Evolutionary conservation across 129 eudicot genomes (phyloP).

Genomic region (Mikania micrantha): DNA sequence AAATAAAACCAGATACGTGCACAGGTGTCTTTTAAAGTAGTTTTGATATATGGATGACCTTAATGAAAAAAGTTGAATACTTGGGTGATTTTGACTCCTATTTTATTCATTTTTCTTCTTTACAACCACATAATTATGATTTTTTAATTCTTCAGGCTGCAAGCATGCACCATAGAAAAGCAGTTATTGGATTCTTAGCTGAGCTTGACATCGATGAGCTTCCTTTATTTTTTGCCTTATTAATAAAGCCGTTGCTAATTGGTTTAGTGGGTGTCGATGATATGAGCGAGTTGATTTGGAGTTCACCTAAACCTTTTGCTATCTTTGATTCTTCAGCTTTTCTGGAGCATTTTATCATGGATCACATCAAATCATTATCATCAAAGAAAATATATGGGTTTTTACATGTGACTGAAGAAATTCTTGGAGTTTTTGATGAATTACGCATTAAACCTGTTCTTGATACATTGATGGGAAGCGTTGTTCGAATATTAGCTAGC

Average conservation of each 20-base stretch:
- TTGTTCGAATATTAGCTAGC: constrained; percentile 62
- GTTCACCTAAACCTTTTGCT: constrained; percentile 19
- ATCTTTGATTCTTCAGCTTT: constrained; percentile 31
- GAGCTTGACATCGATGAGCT: constrained; percentile 76
- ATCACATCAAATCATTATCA: constrained; percentile 55
- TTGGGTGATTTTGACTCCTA: background rate
- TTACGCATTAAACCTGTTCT: constrained; percentile 59
- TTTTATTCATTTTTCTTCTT: background rate
- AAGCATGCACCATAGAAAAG: constrained; percentile 65
- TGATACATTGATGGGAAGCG: constrained; percentile 63
- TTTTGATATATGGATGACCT: background rate
- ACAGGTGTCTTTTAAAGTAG: background rate
- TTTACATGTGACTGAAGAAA: constrained; percentile 79
- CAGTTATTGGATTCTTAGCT: constrained; percentile 74
- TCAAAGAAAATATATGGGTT: constrained; percentile 72
- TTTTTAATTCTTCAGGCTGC: constrained; percentile 48
- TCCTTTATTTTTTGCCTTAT: constrained; percentile 64
- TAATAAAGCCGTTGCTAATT: constrained; percentile 49
- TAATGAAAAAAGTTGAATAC: background rate
- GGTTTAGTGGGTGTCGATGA: constrained; percentile 35
- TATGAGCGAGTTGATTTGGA: constrained; percentile 30
- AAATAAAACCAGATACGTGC: background rate
- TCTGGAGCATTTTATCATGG: constrained; percentile 47
- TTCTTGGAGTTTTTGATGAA: constrained; percentile 68
- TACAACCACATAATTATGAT: background rate